phyloP scores from a whole-genome alignment of 495 filamentous ascomycete species.

The Penicillium psychrofluorescens region DNA sequence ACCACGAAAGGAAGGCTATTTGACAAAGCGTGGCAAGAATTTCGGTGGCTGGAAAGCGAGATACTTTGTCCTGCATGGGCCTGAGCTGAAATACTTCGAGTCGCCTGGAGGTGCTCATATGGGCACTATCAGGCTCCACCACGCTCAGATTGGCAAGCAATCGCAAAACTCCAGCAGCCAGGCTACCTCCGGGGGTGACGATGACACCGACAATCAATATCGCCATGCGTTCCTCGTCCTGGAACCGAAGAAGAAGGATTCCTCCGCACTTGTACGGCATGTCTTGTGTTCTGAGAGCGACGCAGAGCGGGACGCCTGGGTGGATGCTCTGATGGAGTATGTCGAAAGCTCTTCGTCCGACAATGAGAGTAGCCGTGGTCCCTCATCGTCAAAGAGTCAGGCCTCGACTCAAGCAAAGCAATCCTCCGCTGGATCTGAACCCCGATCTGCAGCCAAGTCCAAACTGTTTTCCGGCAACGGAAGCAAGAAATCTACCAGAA shows the following conservation, averaged over 20 bases:
- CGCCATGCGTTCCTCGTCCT: constrained; percentile 92
- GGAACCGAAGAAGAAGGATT: constrained; percentile 95
- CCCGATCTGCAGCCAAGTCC: constrained; percentile 12
- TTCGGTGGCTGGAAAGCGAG: constrained; percentile 99
- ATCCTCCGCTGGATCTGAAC: not conserved
- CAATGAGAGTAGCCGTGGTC: constrained; percentile 22
- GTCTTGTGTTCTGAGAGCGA: constrained; percentile 95
- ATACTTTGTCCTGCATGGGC: constrained; percentile 87
- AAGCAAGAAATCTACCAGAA: constrained; percentile 40
- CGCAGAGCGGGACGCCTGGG: constrained; percentile 87
- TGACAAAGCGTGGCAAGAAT: constrained; percentile 95
- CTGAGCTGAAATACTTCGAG: constrained; percentile 87
- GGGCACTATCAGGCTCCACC: constrained; percentile 85
- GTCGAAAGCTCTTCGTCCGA: constrained; percentile 68
- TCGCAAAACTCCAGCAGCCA: constrained; percentile 47
- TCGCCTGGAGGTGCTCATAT: constrained; percentile 78
- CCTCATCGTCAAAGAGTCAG: constrained; percentile 15
- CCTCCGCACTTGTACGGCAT: constrained; percentile 82
- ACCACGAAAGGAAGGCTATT: constrained; percentile 77
- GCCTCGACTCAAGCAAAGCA: constrained; percentile 9
- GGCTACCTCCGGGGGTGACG: constrained; percentile 53
- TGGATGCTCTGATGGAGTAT: constrained; percentile 80
- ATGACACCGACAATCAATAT: constrained; percentile 87
- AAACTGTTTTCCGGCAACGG: constrained; percentile 19
- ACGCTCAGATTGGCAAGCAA: constrained; percentile 91